Base-by-base conservation (phyloP, 176 grass and related monocot genomes). In the Calamus simplicifolius region DNA sequence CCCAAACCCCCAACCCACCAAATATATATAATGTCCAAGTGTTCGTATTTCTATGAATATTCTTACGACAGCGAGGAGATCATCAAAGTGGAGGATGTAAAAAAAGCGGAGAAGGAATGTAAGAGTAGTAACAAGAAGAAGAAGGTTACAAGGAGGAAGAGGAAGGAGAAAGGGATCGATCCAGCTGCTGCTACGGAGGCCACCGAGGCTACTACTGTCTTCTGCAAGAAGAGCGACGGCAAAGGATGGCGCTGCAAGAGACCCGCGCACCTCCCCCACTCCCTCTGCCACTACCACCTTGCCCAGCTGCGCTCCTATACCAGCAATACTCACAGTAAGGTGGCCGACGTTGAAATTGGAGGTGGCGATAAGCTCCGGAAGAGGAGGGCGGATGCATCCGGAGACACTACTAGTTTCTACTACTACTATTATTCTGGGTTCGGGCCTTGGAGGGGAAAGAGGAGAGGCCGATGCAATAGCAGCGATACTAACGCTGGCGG, bases 181-280 rank as follows among this genome's bases (percentile, higher is more conserved):
- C 16, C 23, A 29, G 16, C 4, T 12, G 16, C 4, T 12, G 29
- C 0, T 1, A 19, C 0, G 19, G 19, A 16, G 2, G 1, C 12
- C 27, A 5, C 27, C 14, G 66, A 26, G 51, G 65, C 4, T 38
- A 69, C 4, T 38, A 6, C 5, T 38, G 35, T 38, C 35, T 8
- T 38, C 48, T 79, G 71, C 67, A 82, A 79, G 67, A 87, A 82
- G 67, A 87, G 67, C n/a, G 75, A 82, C 6, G 76, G 80, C 4
- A 79, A 65, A 59, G 27, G 64, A 7, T 80, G 76, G 72, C 48
- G 66, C 48, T 83, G 76, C 64, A 18, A 15, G 5, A 54, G 64
- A 27, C 52, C 56, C 3, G 73, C 63, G 56, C 79, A 57, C 59
- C 51, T 23, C 17, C 64, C 73, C 5, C 63, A 83, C 63, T 50